phyloP scores from a whole-genome alignment of 306 rosid species.

The Cucurbita maxima region DNA sequence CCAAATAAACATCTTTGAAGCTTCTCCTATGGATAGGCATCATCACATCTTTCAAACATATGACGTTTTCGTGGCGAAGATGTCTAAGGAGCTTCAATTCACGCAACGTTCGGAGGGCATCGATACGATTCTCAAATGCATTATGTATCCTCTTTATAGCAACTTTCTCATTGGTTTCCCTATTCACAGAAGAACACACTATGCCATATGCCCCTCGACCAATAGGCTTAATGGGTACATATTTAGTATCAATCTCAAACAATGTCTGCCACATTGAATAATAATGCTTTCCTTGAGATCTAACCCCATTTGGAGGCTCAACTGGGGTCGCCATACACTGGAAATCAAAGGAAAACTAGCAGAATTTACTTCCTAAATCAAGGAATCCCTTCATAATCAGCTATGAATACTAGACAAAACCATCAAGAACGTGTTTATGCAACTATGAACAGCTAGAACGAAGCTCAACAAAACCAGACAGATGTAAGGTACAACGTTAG shows the following conservation, averaged over 20 bases:
- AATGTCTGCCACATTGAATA: conserved; percentile 84
- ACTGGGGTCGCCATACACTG: conserved; percentile 79
- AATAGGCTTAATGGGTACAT: conserved; percentile 82
- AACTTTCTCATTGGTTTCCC: conserved; percentile 67
- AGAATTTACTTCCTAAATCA: not conserved
- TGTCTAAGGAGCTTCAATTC: conserved; percentile 83
- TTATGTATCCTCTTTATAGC: conserved; percentile 82
- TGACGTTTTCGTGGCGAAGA: conserved; percentile 72
- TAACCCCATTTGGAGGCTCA: conserved; percentile 81
- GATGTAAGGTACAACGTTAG: not conserved
- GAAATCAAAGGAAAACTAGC: not conserved
- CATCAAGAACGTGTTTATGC: not conserved
- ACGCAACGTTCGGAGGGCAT: conserved; percentile 72
- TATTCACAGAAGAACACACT: conserved; percentile 77
- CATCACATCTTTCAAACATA: conserved; percentile 85
- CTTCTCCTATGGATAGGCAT: conserved; percentile 52
- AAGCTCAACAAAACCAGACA: not conserved
- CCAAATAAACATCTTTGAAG: conserved; percentile 84
- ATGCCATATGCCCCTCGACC: conserved; percentile 90
- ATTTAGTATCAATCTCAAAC: conserved; percentile 81
- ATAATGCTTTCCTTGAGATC: conserved; percentile 60
- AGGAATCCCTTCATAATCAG: not conserved
- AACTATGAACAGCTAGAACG: not conserved
- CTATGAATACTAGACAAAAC: not conserved
- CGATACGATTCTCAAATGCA: conserved; percentile 70